phyloP scores from a whole-genome alignment of 768 basidiomycete genomes.

The Amanita exitialis region DNA sequence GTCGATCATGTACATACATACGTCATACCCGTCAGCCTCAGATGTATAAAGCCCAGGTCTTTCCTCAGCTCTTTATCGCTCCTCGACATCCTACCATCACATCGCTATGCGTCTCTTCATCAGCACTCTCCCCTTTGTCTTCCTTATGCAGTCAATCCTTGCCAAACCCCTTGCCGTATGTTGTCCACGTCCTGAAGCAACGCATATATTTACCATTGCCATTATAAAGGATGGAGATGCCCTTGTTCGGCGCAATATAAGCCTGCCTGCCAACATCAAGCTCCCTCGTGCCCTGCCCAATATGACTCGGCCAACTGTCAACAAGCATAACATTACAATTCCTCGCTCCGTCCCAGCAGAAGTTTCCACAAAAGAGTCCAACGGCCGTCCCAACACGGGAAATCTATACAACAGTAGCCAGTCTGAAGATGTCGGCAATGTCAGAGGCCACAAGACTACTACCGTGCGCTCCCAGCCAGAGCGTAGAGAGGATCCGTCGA shows the following conservation, averaged over 20 bases:
- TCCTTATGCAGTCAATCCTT: constrained; percentile 11
- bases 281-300: background rate
- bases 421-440: background rate
- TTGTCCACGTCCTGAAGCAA: background rate
- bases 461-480: background rate
- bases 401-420: background rate
- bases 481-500: background rate
- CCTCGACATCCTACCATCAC: background rate
- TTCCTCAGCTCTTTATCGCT: background rate
- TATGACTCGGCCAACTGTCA: background rate
- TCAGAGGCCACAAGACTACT: background rate
- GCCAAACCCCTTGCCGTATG: constrained; percentile 13
- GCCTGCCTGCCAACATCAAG: no score
- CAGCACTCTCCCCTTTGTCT: constrained; percentile 9
- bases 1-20: background rate
- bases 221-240: background rate
- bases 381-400: background rate
- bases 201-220: background rate
- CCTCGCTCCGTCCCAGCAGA: background rate
- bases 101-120: constrained; percentile 4
- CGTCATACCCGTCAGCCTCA: constrained; percentile 10
- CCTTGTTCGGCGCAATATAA: background rate
- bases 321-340: background rate
- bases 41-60: constrained; percentile 7
- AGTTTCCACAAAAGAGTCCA: background rate